Evolutionary conservation across 441 rosid species (phyloP), one percentile per base, ranked within the genome.

Genomic region (Theobroma grandiflorum): DNA sequence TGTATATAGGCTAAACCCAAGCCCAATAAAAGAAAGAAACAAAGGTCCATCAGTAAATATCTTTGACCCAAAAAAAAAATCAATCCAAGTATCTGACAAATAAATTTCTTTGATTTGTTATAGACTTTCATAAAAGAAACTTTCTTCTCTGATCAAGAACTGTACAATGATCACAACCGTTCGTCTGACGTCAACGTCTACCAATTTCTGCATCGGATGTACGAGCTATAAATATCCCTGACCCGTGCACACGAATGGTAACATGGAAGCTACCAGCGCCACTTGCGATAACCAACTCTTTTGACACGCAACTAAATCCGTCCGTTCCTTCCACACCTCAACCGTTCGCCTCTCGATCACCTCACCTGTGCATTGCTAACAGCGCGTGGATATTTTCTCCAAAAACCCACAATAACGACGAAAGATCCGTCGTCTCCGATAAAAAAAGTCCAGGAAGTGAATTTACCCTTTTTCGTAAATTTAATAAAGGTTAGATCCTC

Each of bases 381-480:
- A 16, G n/a, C 59, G 47, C 52, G 74, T 68, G 70, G 65, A 31
- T 37, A 14, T 49, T 43, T 68, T 70, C 18, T 58, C 35, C 38
- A 33, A 47, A 55, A 79, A 20, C 22, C 63, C 63, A 10, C 73
- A 38, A 33, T 22, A 31, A 35, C 74, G 79, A 35, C 76, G 61
- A 72, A 52, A 80, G 81, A 57, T 40, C 37, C 59, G 73, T 52
- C 3, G 5, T 26, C 58, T 40, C 68, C n/a, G 11, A 37, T 9
- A 35, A 70, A 43, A 43, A 70, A 66, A 45, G 18, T 58, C 35
- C 35, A 49, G 38, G 45, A 73, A 12, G 42, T 37, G 69, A 53
- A 55, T 35, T 10, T 8, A 78, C 26, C 80, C 71, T 78, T 31
- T 81, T 71, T 75, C 66, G 89, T 75, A 87, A 87, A 64, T 80